Evolutionary conservation across 441 rosid species (phyloP).

Genomic region (Raphanus hybrid): DNA sequence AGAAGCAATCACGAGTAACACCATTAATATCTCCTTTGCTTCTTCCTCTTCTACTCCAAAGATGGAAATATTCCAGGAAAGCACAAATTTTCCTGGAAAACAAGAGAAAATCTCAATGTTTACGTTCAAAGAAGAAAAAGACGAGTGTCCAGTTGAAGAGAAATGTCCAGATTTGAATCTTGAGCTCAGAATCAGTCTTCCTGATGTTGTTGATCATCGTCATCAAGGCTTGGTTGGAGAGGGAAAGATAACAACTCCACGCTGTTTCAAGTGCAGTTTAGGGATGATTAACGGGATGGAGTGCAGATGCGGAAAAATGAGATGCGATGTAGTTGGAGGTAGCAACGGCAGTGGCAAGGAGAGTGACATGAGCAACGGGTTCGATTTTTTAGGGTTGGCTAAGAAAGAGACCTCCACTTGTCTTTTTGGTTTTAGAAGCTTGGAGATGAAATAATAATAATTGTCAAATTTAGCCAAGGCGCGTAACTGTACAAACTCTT

Average conservation of each 20-base stretch:
- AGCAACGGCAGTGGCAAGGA: slow-evolving; percentile 35
- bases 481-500: slow-evolving; percentile 30
- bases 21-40: slow-evolving; percentile 40
- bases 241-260: slow-evolving; percentile 29
- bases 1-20: slow-evolving; percentile 37
- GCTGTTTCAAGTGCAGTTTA: slow-evolving; percentile 71
- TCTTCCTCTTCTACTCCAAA: slow-evolving; percentile 34
- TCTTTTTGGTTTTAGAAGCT: slow-evolving; percentile 73
- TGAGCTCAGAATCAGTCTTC: slow-evolving; percentile 87
- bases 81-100: slow-evolving; percentile 21
- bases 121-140: slow-evolving; percentile 54
- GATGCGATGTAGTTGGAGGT: slow-evolving; percentile 36
- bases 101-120: slow-evolving; percentile 38
- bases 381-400: slow-evolving; percentile 79
- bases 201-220: slow-evolving; percentile 47
- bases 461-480: slow-evolving; percentile 8
- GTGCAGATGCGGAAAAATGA: slow-evolving; percentile 54
- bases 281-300: slow-evolving; percentile 67
- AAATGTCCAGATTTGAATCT: slow-evolving; percentile 87
- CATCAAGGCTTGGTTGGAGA: slow-evolving; percentile 21
- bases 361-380: slow-evolving; percentile 45
- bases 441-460: slow-evolving; percentile 59
- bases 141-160: slow-evolving; percentile 43
- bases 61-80: slow-evolving; percentile 29
- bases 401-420: slow-evolving; percentile 40